Percentiles rank a stretch among this genome's conserved stretches.
Evolutionary conservation across 1,139 yeast genomes (phyloP).

Genomic region (Zygotorulaspora mrakii): DNA sequence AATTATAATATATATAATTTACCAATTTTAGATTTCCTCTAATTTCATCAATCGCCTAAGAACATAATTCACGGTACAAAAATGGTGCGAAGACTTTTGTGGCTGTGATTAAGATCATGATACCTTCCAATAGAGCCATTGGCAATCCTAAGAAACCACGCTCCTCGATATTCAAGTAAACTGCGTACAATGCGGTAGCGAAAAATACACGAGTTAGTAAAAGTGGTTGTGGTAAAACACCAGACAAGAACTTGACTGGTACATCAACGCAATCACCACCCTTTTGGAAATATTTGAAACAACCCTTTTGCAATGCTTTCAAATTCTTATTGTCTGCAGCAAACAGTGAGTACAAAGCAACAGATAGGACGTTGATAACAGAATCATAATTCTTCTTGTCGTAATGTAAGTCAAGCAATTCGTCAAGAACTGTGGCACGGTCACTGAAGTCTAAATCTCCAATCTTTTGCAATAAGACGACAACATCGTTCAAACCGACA

Average conservation of each 20-base stretch:
- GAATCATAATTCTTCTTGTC: constrained; percentile 75
- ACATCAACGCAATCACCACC: constrained; percentile 80
- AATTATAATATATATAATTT: not conserved
- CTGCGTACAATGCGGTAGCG: constrained; percentile 82
- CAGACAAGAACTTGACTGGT: constrained; percentile 83
- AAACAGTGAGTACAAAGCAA: constrained; percentile 83
- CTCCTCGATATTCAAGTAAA: constrained; percentile 61
- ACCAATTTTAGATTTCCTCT: constrained; percentile 5
- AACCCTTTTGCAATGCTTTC: constrained; percentile 74
- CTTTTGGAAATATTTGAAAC: constrained; percentile 75
- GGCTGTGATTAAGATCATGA: constrained; percentile 71
- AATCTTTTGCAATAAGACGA: constrained; percentile 47
- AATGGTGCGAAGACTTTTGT: constrained; percentile 74
- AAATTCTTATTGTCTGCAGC: constrained; percentile 76
- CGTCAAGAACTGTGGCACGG: constrained; percentile 50
- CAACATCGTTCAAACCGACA: constrained; percentile 89
- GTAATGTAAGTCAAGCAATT: constrained; percentile 63
- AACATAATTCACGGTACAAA: constrained; percentile 44
- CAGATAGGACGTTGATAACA: constrained; percentile 84
- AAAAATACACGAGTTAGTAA: constrained; percentile 79
- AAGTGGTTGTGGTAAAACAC: constrained; percentile 72
- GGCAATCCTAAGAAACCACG: constrained; percentile 71
- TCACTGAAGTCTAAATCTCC: constrained; percentile 58
- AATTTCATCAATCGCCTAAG: constrained; percentile 18
- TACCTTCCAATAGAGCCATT: constrained; percentile 63